Conservation (phyloP, 495 filamentous ascomycete genomes). For the Aspergillus sclerotioniger region DNA sequence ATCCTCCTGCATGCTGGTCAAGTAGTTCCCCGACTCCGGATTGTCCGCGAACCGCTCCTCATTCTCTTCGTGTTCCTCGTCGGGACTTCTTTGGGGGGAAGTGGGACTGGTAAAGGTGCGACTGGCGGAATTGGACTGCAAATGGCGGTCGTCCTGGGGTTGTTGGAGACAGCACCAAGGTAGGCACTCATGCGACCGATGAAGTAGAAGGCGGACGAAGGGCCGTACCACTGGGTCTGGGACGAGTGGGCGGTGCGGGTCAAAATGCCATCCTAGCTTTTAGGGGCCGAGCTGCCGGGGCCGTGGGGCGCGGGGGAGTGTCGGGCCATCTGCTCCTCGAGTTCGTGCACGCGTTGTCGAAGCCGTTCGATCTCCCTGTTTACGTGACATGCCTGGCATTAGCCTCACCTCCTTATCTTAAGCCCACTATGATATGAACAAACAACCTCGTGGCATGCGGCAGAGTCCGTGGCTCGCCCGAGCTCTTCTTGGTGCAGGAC, state of each 20-base stretch:
- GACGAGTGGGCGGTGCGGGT: constrained; percentile 5
- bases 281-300: neutral
- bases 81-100: constrained; percentile 1
- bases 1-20: constrained; percentile 41
- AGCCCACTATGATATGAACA: neutral
- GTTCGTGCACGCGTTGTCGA: too few relatives aligned
- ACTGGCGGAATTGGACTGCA: constrained; percentile 11
- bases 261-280: constrained; percentile 10
- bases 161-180: constrained; percentile 1
- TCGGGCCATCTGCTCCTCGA: neutral
- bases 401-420: too few relatives aligned
- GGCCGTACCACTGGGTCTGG: constrained; percentile 4
- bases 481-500: constrained; percentile 36
- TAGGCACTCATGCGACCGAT: constrained; percentile 6
- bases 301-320: neutral
- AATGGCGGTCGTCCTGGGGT: neutral
- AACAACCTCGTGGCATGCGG: constrained; percentile 10
- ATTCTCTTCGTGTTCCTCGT: constrained; percentile 9
- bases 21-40: constrained; percentile 25
- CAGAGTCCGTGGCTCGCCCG: constrained; percentile 14
- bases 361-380: neutral
- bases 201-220: constrained; percentile 7
- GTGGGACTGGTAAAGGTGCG: constrained; percentile 2
- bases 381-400: neutral
- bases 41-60: constrained; percentile 14